Conservation (phyloP, 2,329 filamentous ascomycete genomes). For the Colletotrichum navitas region DNA sequence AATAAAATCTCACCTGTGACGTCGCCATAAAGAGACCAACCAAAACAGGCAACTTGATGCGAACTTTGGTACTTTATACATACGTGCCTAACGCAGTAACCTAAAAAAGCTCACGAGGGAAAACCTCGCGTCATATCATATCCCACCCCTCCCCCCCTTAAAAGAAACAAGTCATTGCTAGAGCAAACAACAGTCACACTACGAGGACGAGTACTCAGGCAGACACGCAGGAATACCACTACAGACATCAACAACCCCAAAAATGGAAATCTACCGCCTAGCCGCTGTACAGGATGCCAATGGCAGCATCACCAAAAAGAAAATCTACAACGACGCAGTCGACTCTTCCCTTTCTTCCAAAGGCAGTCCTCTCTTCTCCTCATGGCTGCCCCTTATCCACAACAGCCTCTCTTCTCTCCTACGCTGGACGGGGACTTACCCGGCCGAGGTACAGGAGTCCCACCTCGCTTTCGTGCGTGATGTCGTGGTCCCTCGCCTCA, state of each 20-base stretch:
- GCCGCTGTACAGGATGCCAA: neutral
- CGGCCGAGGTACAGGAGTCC: conserved; percentile 13
- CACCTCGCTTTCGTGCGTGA: conserved; percentile 34
- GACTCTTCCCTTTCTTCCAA: conserved; percentile 3
- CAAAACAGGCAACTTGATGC: conserved; percentile 12
- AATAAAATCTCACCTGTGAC: neutral
- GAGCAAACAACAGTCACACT: neutral
- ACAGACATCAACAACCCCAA: conserved; percentile 1
- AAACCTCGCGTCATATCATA: neutral
- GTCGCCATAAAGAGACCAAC: too few relatives aligned
- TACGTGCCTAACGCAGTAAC: neutral
- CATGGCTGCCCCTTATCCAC: conserved; percentile 24
- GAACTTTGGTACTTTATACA: neutral
- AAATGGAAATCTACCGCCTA: conserved; percentile 17
- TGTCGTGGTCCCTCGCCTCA: conserved; percentile 26
- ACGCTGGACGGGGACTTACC: conserved; percentile 28
- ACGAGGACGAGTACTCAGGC: neutral
- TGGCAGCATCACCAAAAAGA: neutral
- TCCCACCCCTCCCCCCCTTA: neutral
- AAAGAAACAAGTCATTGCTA: neutral
- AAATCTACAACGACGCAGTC: conserved; percentile 17
- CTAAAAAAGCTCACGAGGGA: neutral
- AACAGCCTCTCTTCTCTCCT: conserved; percentile 15
- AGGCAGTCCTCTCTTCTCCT: conserved; percentile 13
- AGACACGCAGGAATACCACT: neutral